phyloP scores from a whole-genome alignment of 2,329 filamentous ascomycete genomes.

The Ophiostoma himal-ulmi region DNA sequence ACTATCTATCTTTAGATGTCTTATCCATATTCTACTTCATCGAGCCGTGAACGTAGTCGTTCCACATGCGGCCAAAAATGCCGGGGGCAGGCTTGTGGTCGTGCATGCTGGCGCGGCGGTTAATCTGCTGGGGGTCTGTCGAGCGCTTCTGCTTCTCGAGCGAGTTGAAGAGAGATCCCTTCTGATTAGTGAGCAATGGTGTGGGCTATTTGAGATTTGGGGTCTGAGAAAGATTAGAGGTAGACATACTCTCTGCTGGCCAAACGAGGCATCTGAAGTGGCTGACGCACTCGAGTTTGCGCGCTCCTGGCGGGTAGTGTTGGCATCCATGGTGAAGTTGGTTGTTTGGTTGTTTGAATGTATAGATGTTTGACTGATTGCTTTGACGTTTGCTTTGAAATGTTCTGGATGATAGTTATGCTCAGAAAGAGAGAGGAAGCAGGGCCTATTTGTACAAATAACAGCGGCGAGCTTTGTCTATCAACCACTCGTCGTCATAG shows the following conservation, averaged over 20 bases:
- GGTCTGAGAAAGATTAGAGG: no score
- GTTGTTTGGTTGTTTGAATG: neutral
- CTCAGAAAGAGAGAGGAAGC: neutral
- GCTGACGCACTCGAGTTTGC: slow-evolving; percentile 28
- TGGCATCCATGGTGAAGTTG: slow-evolving; percentile 23
- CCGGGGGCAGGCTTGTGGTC: slow-evolving; percentile 48
- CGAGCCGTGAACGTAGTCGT: slow-evolving; percentile 42
- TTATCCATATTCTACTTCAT: neutral
- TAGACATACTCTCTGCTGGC: slow-evolving; percentile 4
- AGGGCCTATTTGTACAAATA: neutral
- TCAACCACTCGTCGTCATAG: neutral
- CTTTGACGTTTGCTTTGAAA: neutral
- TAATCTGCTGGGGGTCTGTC: slow-evolving; percentile 37
- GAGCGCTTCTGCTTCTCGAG: slow-evolving; percentile 48
- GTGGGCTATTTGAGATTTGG: neutral
- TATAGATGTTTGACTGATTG: no score
- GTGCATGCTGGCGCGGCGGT: slow-evolving; percentile 50
- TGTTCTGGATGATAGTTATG: neutral
- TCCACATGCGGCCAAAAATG: slow-evolving; percentile 51
- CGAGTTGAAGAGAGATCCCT: slow-evolving; percentile 45
- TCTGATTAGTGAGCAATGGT: slow-evolving; percentile 15
- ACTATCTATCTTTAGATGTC: neutral
- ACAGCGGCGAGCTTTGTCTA: neutral
- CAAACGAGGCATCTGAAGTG: neutral
- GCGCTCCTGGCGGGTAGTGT: slow-evolving; percentile 26